These are phyloP conservation scores for Phytophthora megakarya DNA, from an alignment of 352 stramenopile species.

Conservation along the genomic window DNA sequence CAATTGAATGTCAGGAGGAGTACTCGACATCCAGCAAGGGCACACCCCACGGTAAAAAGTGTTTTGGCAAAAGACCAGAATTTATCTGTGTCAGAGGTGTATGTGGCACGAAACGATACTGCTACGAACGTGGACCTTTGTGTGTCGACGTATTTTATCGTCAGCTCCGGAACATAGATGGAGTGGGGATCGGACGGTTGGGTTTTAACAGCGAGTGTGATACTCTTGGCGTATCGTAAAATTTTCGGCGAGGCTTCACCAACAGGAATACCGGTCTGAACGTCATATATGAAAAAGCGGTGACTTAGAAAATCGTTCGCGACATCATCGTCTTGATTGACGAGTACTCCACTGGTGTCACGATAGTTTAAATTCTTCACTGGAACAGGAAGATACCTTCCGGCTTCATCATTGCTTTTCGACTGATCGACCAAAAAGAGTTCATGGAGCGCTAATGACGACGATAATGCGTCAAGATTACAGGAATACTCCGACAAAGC, in stretches of 20 bases:
- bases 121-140: slow-evolving; percentile 27
- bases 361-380: slow-evolving; percentile 88
- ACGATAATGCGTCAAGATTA: slow-evolving; percentile 57
- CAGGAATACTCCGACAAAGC: slow-evolving; percentile 65
- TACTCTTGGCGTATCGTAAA: slow-evolving; percentile 70
- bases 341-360: slow-evolving; percentile 56
- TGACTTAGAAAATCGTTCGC: slow-evolving; percentile 88
- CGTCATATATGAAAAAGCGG: slow-evolving; percentile 93
- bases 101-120: slow-evolving; percentile 84
- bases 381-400: slow-evolving; percentile 83
- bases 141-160: slow-evolving; percentile 77
- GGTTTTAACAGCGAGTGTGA: slow-evolving; percentile 71
- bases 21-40: slow-evolving; percentile 57
- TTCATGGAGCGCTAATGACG: slow-evolving; percentile 84
- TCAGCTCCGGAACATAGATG: slow-evolving; percentile 79
- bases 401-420: slow-evolving; percentile 47
- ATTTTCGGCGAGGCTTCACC: slow-evolving; percentile 56
- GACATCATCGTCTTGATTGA: slow-evolving; percentile 87
- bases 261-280: slow-evolving; percentile 59
- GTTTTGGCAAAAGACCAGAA: slow-evolving; percentile 83
- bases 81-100: slow-evolving; percentile 76
- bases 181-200: slow-evolving; percentile 45
- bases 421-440: slow-evolving; percentile 89
- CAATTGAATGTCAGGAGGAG: slow-evolving; percentile 88
- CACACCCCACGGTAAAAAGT: slow-evolving; percentile 72